Evolutionary conservation across 169 alveolate genomes (phyloP).

Genomic region (Plasmodium cynomolgi): DNA sequence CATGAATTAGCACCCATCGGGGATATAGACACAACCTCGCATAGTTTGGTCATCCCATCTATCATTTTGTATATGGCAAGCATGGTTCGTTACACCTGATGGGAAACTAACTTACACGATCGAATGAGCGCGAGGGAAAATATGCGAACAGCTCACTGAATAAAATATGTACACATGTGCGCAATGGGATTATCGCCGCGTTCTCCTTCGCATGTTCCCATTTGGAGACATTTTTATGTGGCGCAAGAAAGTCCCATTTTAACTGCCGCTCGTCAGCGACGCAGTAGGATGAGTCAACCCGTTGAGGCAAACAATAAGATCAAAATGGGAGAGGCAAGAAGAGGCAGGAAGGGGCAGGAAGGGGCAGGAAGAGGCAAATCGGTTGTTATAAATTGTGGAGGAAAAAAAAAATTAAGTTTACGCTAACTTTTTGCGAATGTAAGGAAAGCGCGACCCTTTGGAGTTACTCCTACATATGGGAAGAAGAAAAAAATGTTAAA

Average conservation of each 20-base stretch:
- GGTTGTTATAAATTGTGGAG: not conserved
- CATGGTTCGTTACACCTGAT: not conserved
- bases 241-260: not conserved
- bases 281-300: not conserved
- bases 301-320: not conserved
- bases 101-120: not conserved
- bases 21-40: not conserved
- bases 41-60: not conserved
- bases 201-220: not conserved
- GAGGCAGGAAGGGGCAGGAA: not conserved
- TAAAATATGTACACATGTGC: not conserved
- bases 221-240: not conserved
- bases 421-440: not conserved
- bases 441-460: not conserved
- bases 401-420: not conserved
- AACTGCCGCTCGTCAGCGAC: not conserved
- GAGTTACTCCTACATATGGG: not conserved
- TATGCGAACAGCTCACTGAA: not conserved
- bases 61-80: not conserved
- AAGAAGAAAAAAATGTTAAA: not conserved
- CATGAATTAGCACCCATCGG: not conserved
- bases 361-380: not conserved
- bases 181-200: not conserved
- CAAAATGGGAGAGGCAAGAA: not conserved
- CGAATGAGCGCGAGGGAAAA: not conserved